A percentile compares a stretch with the other conserved stretches of the same genome.
Conservation (phyloP, 306 rosid genomes). For the Castanopsis chinensis region DNA sequence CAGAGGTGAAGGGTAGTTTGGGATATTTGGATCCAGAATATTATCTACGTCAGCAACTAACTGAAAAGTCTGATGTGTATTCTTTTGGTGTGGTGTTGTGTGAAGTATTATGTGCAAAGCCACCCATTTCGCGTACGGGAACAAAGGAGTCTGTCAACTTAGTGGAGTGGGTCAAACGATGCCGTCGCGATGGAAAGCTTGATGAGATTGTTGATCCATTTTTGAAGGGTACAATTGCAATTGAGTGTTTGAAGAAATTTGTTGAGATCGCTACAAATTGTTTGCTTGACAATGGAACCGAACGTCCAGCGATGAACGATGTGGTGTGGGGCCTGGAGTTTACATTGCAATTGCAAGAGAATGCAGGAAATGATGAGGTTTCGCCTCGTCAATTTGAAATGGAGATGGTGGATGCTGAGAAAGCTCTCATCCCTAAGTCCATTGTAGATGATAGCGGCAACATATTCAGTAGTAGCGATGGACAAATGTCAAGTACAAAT, state of each 20-base stretch:
- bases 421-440: background rate
- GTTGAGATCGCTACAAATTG: background rate
- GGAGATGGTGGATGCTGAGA: background rate
- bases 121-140: background rate
- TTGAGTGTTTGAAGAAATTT: background rate
- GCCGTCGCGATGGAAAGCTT: background rate
- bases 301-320: background rate
- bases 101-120: background rate
- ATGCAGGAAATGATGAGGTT: background rate
- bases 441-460: background rate
- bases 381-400: background rate
- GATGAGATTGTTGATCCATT: background rate
- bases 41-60: background rate
- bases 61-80: background rate
- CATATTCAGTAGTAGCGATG: background rate
- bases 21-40: background rate
- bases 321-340: background rate
- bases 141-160: background rate
- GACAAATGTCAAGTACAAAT: background rate
- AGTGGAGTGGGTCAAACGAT: background rate
- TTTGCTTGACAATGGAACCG: background rate
- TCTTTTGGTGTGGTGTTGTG: background rate
- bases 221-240: background rate
- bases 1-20: background rate
- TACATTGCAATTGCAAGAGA: background rate